phyloP scores from a whole-genome alignment of 495 filamentous ascomycete species.

The Penicillium daleae region DNA sequence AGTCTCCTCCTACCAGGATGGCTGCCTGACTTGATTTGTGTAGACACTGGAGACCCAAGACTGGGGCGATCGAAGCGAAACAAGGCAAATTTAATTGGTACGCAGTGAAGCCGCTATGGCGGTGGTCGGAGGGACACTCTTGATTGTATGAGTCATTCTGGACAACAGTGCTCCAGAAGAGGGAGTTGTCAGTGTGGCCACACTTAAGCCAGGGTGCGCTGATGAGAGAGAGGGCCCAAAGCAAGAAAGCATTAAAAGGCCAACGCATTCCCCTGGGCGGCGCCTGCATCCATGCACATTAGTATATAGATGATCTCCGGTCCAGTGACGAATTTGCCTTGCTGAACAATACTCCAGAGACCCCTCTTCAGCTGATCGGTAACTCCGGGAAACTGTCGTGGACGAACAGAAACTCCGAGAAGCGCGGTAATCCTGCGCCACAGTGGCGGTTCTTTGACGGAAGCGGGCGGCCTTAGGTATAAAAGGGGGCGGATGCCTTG shows the following conservation, averaged over 20 bases:
- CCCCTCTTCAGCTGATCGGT: conserved; percentile 12
- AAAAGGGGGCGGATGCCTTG: conserved; percentile 32
- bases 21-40: conserved; percentile 11
- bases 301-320: conserved; percentile 12
- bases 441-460: conserved; percentile 18
- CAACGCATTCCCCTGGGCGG: conserved; percentile 11
- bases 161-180: background rate
- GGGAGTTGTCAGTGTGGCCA: conserved; percentile 4
- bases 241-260: conserved; percentile 11
- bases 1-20: conserved; percentile 2
- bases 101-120: background rate
- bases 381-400: conserved; percentile 16
- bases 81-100: conserved; percentile 3
- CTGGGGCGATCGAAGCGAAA: conserved; percentile 4
- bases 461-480: conserved; percentile 7
- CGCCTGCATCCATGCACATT: conserved; percentile 15
- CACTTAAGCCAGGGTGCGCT: background rate
- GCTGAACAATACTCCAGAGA: background rate
- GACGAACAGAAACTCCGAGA: conserved; percentile 8
- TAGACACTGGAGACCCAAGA: background rate
- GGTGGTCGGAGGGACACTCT: background rate
- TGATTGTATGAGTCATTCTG: conserved; percentile 1
- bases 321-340: conserved; percentile 11
- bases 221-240: background rate
- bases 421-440: conserved; percentile 19